Evolutionary conservation across 2,329 filamentous ascomycete species (phyloP).

Genomic region (Teratosphaeria epicoccoides): DNA sequence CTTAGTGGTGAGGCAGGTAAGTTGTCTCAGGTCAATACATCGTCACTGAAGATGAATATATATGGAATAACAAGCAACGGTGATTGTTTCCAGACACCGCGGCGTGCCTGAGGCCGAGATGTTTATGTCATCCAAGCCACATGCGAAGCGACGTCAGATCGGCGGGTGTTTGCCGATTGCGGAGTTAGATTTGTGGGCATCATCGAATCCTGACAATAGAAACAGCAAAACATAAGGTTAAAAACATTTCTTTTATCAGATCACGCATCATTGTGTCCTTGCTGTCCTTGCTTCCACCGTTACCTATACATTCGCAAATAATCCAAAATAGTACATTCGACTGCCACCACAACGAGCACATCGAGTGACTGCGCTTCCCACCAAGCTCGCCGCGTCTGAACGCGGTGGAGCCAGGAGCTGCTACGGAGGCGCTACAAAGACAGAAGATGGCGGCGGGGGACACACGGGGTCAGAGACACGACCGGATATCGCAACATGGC

Average conservation of each 20-base stretch:
- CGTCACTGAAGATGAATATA: neutral
- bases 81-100: neutral
- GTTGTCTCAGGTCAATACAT: neutral
- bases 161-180: neutral
- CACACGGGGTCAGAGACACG: conserved; percentile 29
- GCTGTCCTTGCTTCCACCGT: neutral
- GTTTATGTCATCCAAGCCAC: neutral
- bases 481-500: conserved; percentile 24
- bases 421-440: neutral
- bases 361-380: neutral
- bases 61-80: neutral
- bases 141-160: neutral
- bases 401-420: neutral
- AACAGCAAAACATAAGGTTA: neutral
- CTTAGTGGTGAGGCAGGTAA: neutral
- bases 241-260: too few relatives aligned
- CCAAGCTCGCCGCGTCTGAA: neutral
- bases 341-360: neutral
- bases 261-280: too few relatives aligned
- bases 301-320: neutral
- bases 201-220: neutral
- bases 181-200: neutral
- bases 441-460: conserved; percentile 11
- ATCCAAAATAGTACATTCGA: neutral
- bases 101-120: neutral